Evolutionary conservation across 129 eudicot genomes (phyloP), one percentile per base, ranked within the genome.

Genomic region (Lonicera japonica): DNA sequence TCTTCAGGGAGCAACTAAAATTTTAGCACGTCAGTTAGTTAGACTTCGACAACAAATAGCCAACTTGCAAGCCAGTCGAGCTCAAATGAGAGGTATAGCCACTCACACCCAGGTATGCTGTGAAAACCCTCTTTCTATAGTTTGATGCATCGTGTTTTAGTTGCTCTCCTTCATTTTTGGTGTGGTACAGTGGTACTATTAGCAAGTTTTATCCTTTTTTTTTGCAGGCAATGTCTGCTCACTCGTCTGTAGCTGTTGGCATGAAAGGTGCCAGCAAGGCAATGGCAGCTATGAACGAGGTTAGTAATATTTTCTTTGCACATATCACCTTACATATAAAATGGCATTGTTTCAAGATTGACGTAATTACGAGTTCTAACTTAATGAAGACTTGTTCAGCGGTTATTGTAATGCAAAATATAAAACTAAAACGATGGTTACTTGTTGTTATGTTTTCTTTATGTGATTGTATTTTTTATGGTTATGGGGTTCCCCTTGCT

Each of bases 191-290:
- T 54, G 36, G 16, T 10, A 19, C 46, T 38, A 17, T 61, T 38
- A 52, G 43, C 18, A 15, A 64, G 25, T 14, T 50, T 54, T 55
- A 60, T 73, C 15, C 18, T 19, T 25, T 18, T 53, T 61, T 62
- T 60, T 64, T 45, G 57, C 71, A 92, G 99, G 96, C 99, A 3
- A 78, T 92, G 68, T 82, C 94, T 75, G 99, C 99, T 15, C 96
- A 92, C 68, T 75, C 91, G 56, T 92, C 99, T 65, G 96, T 92
- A 61, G 86, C 99, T 71, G 83, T 64, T 75, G 99, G 99, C 73
- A 82, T 92, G 90, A 87, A 88, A 80, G 96, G 99, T 78, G 96
- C 99, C 48, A 92, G 89, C 40, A 87, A 87, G 66, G 99, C 99
- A 50, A 92, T 92, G 99, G 39, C 96, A 25, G 99, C 95, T 16